These are phyloP conservation scores for Fraxinus cuspidata DNA, from an alignment of 257 asterid species.

Conservation along the genomic window DNA sequence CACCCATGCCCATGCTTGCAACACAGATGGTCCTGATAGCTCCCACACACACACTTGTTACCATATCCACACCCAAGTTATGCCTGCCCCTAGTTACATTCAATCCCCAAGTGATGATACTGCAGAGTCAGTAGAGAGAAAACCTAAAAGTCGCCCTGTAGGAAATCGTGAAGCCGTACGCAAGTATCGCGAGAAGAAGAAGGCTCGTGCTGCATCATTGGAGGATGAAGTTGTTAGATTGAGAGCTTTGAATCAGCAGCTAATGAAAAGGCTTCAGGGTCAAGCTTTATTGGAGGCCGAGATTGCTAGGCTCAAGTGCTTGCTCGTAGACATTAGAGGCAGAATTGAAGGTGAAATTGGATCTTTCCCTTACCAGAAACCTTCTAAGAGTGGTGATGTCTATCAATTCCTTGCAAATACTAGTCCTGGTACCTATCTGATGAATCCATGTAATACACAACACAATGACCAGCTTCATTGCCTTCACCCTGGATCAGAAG, in stretches of 20 bases:
- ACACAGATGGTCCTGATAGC: slow-evolving; percentile 86
- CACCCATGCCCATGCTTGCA: slow-evolving; percentile 97
- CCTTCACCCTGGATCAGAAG: slow-evolving; percentile 70
- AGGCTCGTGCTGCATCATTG: slow-evolving; percentile 80
- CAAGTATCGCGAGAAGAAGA: slow-evolving; percentile 93
- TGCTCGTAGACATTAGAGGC: slow-evolving; percentile 94
- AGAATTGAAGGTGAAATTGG: slow-evolving; percentile 98
- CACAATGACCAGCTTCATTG: slow-evolving; percentile 78
- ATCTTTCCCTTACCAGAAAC: slow-evolving; percentile 91
- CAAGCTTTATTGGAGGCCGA: slow-evolving; percentile 93
- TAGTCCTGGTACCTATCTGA: slow-evolving; percentile 58
- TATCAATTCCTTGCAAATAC: slow-evolving; percentile 29
- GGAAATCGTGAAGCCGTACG: slow-evolving; percentile 97
- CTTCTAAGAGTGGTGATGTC: slow-evolving; percentile 16
- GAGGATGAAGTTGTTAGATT: slow-evolving; percentile 81
- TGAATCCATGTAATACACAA: slow-evolving; percentile 82
- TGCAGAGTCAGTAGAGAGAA: slow-evolving; percentile 78
- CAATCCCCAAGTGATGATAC: slow-evolving; percentile 78
- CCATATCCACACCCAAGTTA: slow-evolving; percentile 89
- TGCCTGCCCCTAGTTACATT: slow-evolving; percentile 66
- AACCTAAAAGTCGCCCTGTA: slow-evolving; percentile 63
- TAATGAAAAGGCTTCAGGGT: slow-evolving; percentile 81
- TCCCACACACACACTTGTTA: slow-evolving; percentile 86
- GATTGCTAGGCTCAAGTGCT: slow-evolving; percentile 83
- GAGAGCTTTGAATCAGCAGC: slow-evolving; percentile 85